These are phyloP conservation scores for Coriaria nepalensis DNA, from an alignment of 306 rosid genomes.

Conservation along the genomic window DNA sequence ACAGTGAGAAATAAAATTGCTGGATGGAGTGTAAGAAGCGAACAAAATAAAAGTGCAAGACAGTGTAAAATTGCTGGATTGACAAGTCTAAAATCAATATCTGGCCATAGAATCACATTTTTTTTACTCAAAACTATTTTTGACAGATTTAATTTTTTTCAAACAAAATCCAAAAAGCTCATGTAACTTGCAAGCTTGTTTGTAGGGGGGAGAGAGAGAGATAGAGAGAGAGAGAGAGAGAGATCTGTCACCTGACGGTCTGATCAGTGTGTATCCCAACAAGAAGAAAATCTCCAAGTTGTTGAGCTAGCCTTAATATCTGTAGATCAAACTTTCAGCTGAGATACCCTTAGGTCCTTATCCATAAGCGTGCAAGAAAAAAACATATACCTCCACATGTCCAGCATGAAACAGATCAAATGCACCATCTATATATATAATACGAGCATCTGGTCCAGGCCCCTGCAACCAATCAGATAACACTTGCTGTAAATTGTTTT, in stretches of 20 bases:
- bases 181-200: not conserved
- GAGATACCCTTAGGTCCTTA: not conserved
- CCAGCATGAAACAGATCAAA: slow-evolving; percentile 59
- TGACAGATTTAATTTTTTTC: too few relatives aligned
- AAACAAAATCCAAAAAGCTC: too few relatives aligned
- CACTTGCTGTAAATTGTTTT: too few relatives aligned
- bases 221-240: slow-evolving; percentile 6
- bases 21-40: too few relatives aligned
- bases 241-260: slow-evolving; percentile 57
- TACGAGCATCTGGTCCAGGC: slow-evolving; percentile 38
- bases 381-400: slow-evolving; percentile 38
- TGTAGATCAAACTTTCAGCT: slow-evolving; percentile 16
- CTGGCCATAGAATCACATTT: too few relatives aligned
- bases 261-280: slow-evolving; percentile 95
- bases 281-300: slow-evolving; percentile 87
- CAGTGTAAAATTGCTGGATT: too few relatives aligned
- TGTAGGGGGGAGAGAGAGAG: slow-evolving; percentile 5
- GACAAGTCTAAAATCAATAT: too few relatives aligned
- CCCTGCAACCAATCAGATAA: slow-evolving; percentile 22
- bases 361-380: not conserved
- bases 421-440: slow-evolving; percentile 49
- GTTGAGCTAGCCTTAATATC: slow-evolving; percentile 86
- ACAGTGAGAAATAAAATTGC: too few relatives aligned
- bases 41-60: too few relatives aligned
- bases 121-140: too few relatives aligned